These are phyloP conservation scores for Ogataea paradorogensis DNA, from an alignment of 805 yeast species.

Conservation along the genomic window DNA sequence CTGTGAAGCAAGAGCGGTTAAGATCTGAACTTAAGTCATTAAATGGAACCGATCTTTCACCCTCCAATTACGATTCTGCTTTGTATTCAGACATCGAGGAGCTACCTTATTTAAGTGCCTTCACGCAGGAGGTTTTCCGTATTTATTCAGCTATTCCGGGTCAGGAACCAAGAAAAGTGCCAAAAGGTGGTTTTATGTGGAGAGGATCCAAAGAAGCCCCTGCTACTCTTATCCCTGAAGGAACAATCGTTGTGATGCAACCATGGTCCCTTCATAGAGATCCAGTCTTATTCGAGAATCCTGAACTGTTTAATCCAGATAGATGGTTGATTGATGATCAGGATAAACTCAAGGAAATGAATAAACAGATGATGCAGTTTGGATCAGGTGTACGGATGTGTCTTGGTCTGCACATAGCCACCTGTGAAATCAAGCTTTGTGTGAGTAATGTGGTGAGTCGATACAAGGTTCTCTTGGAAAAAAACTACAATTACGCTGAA, in stretches of 20 bases:
- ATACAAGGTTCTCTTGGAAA: constrained; percentile 29
- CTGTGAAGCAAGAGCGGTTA: constrained; percentile 45
- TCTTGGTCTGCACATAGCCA: constrained; percentile 65
- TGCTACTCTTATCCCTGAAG: constrained; percentile 42
- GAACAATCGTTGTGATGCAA: constrained; percentile 58
- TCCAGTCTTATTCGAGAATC: constrained; percentile 45
- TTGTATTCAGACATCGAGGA: constrained; percentile 44
- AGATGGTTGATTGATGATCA: constrained; percentile 53
- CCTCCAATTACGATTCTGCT: constrained; percentile 23
- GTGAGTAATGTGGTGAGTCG: constrained; percentile 53
- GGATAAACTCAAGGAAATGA: constrained; percentile 42
- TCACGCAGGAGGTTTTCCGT: constrained; percentile 58
- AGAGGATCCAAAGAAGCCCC: constrained; percentile 28
- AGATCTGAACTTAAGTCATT: constrained; percentile 40
- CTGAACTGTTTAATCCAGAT: constrained; percentile 46
- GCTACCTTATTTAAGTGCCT: constrained; percentile 57
- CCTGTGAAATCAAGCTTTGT: constrained; percentile 60
- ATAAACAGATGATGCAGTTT: constrained; percentile 59
- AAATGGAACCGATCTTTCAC: constrained; percentile 23
- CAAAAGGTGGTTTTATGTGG: constrained; percentile 29
- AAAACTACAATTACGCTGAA: constrained; percentile 25
- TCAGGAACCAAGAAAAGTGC: constrained; percentile 60
- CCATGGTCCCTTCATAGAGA: constrained; percentile 65
- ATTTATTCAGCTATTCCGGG: constrained; percentile 74
- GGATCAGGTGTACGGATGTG: constrained; percentile 77